Evolutionary conservation across 2,329 filamentous ascomycete genomes (phyloP).

Genomic region (Exophiala viscosa): DNA sequence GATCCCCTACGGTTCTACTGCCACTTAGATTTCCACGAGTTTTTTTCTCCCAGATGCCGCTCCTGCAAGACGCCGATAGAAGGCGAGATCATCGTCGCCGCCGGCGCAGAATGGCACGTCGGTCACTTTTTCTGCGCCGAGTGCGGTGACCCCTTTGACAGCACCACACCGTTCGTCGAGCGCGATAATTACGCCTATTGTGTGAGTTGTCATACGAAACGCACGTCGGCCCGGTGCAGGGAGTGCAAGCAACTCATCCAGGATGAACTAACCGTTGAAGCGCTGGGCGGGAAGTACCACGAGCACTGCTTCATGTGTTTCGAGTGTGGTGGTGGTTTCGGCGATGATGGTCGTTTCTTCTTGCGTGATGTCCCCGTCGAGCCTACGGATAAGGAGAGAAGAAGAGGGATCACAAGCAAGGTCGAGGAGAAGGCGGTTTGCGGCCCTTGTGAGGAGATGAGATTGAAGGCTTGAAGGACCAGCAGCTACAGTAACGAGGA

Average conservation of each 20-base stretch:
- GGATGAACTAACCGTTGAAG: slow-evolving; percentile 84
- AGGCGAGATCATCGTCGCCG: slow-evolving; percentile 88
- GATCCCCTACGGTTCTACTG: slow-evolving; percentile 86
- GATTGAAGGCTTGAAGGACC: slow-evolving; percentile 53
- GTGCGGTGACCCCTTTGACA: slow-evolving; percentile 76
- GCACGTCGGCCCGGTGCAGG: slow-evolving; percentile 83
- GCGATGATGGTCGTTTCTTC: slow-evolving; percentile 60
- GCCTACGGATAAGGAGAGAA: slow-evolving; percentile 43
- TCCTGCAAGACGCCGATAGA: slow-evolving; percentile 96
- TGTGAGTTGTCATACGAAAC: slow-evolving; percentile 83
- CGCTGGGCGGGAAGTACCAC: slow-evolving; percentile 91
- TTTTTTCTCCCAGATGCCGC: slow-evolving; percentile 88
- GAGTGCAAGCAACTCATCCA: slow-evolving; percentile 81
- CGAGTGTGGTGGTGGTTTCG: slow-evolving; percentile 59
- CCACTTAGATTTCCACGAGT: slow-evolving; percentile 97
- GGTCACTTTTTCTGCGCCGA: slow-evolving; percentile 99
- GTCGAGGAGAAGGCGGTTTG: slow-evolving; percentile 58
- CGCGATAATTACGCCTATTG: slow-evolving; percentile 99
- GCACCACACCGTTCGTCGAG: slow-evolving; percentile 78
- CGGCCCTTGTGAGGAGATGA: slow-evolving; percentile 59
- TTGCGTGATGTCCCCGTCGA: slow-evolving; percentile 52
- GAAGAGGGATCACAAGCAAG: slow-evolving; percentile 38
- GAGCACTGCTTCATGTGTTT: slow-evolving; percentile 83
- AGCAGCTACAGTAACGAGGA: too few relatives aligned
- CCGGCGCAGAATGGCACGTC: slow-evolving; percentile 93